Conservation (phyloP, 2,329 filamentous ascomycete genomes). For the Fusarium fracticaudum region DNA sequence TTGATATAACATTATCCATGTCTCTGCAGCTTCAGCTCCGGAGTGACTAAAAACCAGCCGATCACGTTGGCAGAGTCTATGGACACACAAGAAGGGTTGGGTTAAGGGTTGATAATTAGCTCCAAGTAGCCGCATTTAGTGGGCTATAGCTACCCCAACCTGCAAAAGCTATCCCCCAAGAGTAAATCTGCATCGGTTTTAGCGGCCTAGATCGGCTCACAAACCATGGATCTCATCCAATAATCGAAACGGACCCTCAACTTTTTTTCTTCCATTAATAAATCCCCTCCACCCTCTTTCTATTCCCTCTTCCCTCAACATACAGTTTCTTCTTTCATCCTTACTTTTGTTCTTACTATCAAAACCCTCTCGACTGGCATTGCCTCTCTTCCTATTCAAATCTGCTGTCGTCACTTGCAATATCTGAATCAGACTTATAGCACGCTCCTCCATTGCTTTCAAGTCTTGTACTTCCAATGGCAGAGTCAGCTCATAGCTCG, state of each 20-base stretch:
- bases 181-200: slow-evolving; percentile 26
- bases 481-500: slow-evolving; percentile 46
- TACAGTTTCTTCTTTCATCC: neutral
- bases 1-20: neutral
- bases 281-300: slow-evolving; percentile 21
- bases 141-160: slow-evolving; percentile 23
- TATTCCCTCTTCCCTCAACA: slow-evolving; percentile 15
- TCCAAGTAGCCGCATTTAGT: slow-evolving; percentile 12
- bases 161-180: slow-evolving; percentile 19
- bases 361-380: slow-evolving; percentile 36
- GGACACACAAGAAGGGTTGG: neutral
- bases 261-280: slow-evolving; percentile 13
- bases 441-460: slow-evolving; percentile 63
- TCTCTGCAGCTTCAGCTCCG: neutral
- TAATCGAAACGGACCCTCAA: neutral
- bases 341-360: neutral
- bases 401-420: neutral
- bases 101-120: neutral
- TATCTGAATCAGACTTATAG: slow-evolving; percentile 50
- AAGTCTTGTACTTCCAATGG: slow-evolving; percentile 56
- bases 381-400: slow-evolving; percentile 31
- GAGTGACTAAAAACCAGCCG: neutral
- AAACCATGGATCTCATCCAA: slow-evolving; percentile 3
- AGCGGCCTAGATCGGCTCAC: slow-evolving; percentile 39
- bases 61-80: neutral